phyloP scores from a whole-genome alignment of 768 basidiomycete genomes.

The Pleurotus platypus region DNA sequence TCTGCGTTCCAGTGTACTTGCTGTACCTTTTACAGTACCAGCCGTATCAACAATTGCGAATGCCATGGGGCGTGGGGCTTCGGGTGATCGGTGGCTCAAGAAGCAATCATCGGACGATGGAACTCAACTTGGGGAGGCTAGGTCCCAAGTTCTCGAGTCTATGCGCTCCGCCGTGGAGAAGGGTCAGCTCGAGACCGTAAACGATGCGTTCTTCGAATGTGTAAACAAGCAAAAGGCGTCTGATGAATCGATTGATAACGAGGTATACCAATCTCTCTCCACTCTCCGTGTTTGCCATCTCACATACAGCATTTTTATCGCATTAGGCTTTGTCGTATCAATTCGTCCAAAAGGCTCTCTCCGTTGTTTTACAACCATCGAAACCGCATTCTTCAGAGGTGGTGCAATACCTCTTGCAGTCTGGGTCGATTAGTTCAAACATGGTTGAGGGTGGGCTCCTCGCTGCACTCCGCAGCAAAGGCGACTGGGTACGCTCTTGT shows the following conservation, averaged over 20 bases:
- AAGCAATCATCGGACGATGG: slow-evolving; percentile 6
- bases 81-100: slow-evolving; percentile 45
- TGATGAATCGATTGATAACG: slow-evolving; percentile 7
- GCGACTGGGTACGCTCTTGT: slow-evolving; percentile 61
- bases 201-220: slow-evolving; percentile 63
- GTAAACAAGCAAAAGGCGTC: slow-evolving; percentile 28
- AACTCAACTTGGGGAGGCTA: not conserved
- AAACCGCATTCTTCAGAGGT: slow-evolving; percentile 55
- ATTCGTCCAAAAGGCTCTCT: slow-evolving; percentile 59
- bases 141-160: slow-evolving; percentile 13
- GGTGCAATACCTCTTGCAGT: slow-evolving; percentile 54
- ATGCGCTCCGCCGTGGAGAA: slow-evolving; percentile 31
- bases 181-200: slow-evolving; percentile 47
- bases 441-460: slow-evolving; percentile 66
- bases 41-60: slow-evolving; percentile 56
- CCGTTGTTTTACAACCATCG: slow-evolving; percentile 42
- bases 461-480: slow-evolving; percentile 42
- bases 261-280: not conserved
- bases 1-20: slow-evolving; percentile 50
- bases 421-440: slow-evolving; percentile 48
- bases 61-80: slow-evolving; percentile 52
- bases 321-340: slow-evolving; percentile 24
- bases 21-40: slow-evolving; percentile 55
- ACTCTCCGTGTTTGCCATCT: too few species aligned
- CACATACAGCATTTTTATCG: too few species aligned